Conservation (phyloP, 2,329 filamentous ascomycete species). For the Cercospora sojina region DNA sequence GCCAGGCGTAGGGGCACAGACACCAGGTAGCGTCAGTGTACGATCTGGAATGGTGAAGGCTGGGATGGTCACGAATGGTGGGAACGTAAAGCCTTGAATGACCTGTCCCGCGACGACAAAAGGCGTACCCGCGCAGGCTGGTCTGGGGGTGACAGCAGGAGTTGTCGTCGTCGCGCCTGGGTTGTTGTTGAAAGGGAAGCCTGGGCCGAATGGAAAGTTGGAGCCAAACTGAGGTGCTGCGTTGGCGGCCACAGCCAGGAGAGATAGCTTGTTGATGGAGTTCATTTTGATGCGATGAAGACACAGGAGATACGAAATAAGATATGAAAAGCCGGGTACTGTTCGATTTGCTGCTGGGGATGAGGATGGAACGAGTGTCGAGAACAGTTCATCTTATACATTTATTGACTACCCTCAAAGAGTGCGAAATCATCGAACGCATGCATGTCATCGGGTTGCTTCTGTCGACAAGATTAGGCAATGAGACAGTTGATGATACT, state of each 20-base stretch:
- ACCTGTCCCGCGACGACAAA: neutral
- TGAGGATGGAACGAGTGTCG: neutral
- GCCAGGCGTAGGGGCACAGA: neutral
- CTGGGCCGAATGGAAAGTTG: neutral
- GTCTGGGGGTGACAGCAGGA: neutral
- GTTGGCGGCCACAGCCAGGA: conserved; percentile 9
- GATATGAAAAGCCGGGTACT: conserved; percentile 1
- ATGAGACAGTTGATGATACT: conserved; percentile 9
- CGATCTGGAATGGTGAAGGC: conserved; percentile 5
- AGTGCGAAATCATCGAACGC: neutral
- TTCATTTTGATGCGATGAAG: conserved; percentile 3
- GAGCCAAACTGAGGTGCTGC: conserved; percentile 8
- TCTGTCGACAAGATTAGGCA: conserved; percentile 6
- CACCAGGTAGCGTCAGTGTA: neutral
- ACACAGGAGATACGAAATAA: neutral
- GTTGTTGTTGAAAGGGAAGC: neutral
- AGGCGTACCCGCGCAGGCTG: neutral
- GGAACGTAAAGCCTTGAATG: neutral
- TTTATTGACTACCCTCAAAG: neutral
- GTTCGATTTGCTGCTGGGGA: neutral
- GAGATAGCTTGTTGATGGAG: conserved; percentile 6
- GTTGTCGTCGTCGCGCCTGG: neutral
- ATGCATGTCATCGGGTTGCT: conserved; percentile 4
- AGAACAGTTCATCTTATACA: conserved; percentile 7
- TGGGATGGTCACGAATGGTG: conserved; percentile 2